A percentile compares a stretch with the other conserved stretches of the same genome.
Conservation (phyloP, 108 stramenopile species). For the Stephanodiscus triporus region DNA sequence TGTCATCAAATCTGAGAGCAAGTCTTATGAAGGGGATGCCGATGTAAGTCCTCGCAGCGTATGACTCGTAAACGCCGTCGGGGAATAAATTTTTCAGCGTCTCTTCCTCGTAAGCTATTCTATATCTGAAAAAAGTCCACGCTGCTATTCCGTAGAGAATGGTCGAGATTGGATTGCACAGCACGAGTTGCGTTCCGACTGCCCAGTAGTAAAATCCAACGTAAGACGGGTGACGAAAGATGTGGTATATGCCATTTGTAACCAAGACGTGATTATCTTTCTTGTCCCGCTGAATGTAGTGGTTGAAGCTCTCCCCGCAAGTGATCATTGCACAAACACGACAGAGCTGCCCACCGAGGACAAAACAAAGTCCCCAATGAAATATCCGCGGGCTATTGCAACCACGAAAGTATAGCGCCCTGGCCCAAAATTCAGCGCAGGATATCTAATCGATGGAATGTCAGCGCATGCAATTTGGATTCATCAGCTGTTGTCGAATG, state of each 20-base stretch:
- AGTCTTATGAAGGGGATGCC: slow-evolving; percentile 88
- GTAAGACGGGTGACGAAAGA: slow-evolving; percentile 95
- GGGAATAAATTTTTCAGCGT: slow-evolving; percentile 73
- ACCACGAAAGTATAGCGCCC: slow-evolving; percentile 61
- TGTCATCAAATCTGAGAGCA: neutral
- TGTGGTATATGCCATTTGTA: slow-evolving; percentile 80
- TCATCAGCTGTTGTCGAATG: slow-evolving; percentile 7
- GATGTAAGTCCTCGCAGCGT: slow-evolving; percentile 65
- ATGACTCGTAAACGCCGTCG: slow-evolving; percentile 77
- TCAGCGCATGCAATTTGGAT: neutral
- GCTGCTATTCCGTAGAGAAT: slow-evolving; percentile 69
- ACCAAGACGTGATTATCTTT: slow-evolving; percentile 89
- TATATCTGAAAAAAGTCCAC: slow-evolving; percentile 86
- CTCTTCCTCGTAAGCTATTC: slow-evolving; percentile 94
- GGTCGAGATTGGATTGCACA: slow-evolving; percentile 79
- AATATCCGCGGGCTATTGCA: slow-evolving; percentile 34
- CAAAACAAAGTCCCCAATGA: slow-evolving; percentile 65
- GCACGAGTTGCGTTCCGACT: slow-evolving; percentile 86
- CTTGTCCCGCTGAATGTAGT: slow-evolving; percentile 86
- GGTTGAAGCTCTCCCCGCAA: slow-evolving; percentile 93
- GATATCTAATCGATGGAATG: slow-evolving; percentile 47
- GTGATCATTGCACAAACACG: slow-evolving; percentile 92
- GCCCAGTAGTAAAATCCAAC: slow-evolving; percentile 97
- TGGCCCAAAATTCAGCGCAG: slow-evolving; percentile 83
- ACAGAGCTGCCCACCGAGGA: slow-evolving; percentile 73